phyloP scores from a whole-genome alignment of 1,284 basidiomycete genomes.

The Cerrena zonata region DNA sequence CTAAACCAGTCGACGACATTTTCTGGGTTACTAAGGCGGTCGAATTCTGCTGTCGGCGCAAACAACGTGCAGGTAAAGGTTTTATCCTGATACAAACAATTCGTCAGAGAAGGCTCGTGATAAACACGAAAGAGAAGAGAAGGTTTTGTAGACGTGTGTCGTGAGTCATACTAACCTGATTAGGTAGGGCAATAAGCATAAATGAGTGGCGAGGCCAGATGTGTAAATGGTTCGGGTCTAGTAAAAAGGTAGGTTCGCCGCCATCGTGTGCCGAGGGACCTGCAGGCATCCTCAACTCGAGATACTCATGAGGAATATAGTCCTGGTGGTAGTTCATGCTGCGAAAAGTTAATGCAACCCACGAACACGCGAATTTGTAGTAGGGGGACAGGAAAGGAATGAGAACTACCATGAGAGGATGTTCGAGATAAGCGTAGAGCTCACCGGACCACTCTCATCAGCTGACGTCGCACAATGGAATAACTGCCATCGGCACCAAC shows the following conservation, averaged over 20 bases:
- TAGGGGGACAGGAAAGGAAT: neutral
- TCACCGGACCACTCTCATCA: conserved; percentile 86
- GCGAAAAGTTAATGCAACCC: conserved; percentile 18
- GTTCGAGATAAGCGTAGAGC: conserved; percentile 30
- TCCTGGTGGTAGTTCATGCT: conserved; percentile 92
- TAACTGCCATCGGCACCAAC: conserved; percentile 88
- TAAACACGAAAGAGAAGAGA: conserved; percentile 17
- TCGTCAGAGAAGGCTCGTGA: conserved; percentile 19
- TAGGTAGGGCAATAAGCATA: conserved; percentile 97
- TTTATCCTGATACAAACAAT: conserved; percentile 53
- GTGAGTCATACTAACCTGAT: conserved; percentile 57
- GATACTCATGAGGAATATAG: conserved; percentile 92
- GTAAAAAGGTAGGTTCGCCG: conserved; percentile 65
- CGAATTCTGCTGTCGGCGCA: conserved; percentile 78
- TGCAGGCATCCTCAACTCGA: conserved; percentile 92
- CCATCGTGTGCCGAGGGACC: conserved; percentile 46
- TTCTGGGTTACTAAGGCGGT: conserved; percentile 56
- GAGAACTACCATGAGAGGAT: neutral
- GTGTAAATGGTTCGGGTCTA: conserved; percentile 94
- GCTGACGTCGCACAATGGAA: conserved; percentile 77
- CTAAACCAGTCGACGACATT: conserved; percentile 75
- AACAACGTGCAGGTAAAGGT: conserved; percentile 91
- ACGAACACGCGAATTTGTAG: neutral
- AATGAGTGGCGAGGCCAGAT: conserved; percentile 98
- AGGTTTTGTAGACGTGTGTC: conserved; percentile 10